A percentile compares a stretch with the other conserved stretches of the same genome.
Conservation (phyloP, 805 yeast species). For the Saccharomycopsis schoenii region DNA sequence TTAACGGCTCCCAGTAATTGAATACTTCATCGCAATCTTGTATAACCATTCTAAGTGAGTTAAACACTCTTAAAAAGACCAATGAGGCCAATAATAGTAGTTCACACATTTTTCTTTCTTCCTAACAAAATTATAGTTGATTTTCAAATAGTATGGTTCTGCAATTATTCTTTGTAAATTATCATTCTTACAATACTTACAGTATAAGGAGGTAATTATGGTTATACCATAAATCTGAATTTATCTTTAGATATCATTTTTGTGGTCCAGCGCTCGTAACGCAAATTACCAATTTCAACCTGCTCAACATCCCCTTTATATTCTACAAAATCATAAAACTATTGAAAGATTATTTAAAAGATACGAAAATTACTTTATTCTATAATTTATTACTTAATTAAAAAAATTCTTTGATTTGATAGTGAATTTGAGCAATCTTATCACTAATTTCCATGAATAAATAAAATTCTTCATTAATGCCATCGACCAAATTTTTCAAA, state of each 20-base stretch:
- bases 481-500: conserved; percentile 14
- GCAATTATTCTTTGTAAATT: no score
- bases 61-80: not conserved
- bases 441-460: conserved; percentile 18
- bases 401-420: conserved; percentile 14
- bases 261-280: not conserved
- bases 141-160: not conserved
- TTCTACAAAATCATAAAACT: no score
- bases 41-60: conserved; percentile 51
- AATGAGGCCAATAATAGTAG: not conserved
- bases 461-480: conserved; percentile 18
- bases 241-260: not conserved
- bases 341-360: not conserved
- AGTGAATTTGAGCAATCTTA: conserved; percentile 15
- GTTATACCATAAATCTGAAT: not conserved
- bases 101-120: not conserved
- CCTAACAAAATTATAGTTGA: not conserved
- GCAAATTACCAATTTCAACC: no score
- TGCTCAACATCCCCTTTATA: no score
- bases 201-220: no score
- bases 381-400: not conserved
- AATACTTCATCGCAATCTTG: conserved; percentile 89
- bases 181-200: no score
- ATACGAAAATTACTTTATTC: not conserved
- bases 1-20: conserved; percentile 93